phyloP scores from a whole-genome alignment of 2,329 filamentous ascomycete species.

The Septoria petroselini region DNA sequence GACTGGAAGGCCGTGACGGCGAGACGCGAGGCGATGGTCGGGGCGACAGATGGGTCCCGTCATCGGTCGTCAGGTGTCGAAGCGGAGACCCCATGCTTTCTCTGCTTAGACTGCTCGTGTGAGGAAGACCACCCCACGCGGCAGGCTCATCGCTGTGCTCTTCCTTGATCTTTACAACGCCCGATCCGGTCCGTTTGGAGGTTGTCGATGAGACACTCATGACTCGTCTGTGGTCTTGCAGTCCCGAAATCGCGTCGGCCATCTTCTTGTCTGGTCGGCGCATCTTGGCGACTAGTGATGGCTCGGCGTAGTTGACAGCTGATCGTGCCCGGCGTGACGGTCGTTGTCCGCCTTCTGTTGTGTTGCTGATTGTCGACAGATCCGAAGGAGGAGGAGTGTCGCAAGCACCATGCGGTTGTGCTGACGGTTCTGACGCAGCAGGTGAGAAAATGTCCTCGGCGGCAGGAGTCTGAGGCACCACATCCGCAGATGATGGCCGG shows the following conservation, averaged over 20 bases:
- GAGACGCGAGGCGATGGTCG: constrained; percentile 5
- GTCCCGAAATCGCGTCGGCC: constrained; percentile 44
- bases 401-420: constrained; percentile 18
- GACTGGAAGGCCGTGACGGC: constrained; percentile 6
- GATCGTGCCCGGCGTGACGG: constrained; percentile 47
- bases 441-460: constrained; percentile 44
- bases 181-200: constrained; percentile 11
- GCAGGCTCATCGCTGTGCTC: constrained; percentile 34
- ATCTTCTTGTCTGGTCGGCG: constrained; percentile 48
- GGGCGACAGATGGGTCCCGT: constrained; percentile 10
- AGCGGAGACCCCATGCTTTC: constrained; percentile 18
- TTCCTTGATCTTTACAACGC: constrained; percentile 30
- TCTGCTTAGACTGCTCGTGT: constrained; percentile 5
- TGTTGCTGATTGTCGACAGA: constrained; percentile 34
- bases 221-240: constrained; percentile 31
- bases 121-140: constrained; percentile 13
- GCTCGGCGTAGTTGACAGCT: constrained; percentile 51
- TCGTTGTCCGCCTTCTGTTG: constrained; percentile 38
- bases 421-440: constrained; percentile 43
- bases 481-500: constrained; percentile 10
- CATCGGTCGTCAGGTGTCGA: constrained; percentile 11
- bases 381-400: constrained; percentile 47
- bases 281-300: constrained; percentile 50
- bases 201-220: constrained; percentile 28
- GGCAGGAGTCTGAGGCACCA: constrained; percentile 33